Percentiles rank a stretch among this genome's conserved stretches.
Evolutionary conservation across 2,329 filamentous ascomycete genomes (phyloP).

Genomic region (Neofusicoccum umdonicola): DNA sequence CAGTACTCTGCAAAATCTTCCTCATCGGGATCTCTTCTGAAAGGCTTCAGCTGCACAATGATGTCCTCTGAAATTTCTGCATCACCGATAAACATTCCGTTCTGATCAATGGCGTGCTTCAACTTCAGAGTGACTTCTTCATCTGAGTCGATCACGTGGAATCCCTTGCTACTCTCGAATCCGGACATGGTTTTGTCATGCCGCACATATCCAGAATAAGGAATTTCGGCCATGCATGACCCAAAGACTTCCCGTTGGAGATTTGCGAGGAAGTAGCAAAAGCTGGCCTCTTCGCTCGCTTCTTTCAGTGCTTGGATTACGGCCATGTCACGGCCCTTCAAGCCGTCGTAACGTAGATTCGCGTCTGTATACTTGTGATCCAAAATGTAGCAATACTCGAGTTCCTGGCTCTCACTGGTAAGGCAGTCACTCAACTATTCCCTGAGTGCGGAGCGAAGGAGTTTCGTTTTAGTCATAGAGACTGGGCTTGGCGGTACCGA

Average conservation of each 20-base stretch:
- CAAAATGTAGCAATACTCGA: slow-evolving; percentile 24
- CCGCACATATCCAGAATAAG: too few relatives aligned
- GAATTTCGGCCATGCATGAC: background rate
- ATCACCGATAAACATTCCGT: background rate
- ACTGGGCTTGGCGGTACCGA: slow-evolving; percentile 7
- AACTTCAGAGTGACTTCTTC: background rate
- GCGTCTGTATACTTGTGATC: slow-evolving; percentile 22
- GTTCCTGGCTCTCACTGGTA: background rate
- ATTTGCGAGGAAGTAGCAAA: slow-evolving; percentile 11
- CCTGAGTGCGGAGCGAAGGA: slow-evolving; percentile 18
- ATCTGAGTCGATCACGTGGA: background rate
- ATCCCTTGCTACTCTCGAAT: background rate
- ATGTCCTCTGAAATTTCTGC: background rate
- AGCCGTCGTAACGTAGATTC: slow-evolving; percentile 21
- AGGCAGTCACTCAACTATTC: background rate
- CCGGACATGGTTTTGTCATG: too few relatives aligned
- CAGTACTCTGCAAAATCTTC: slow-evolving; percentile 29
- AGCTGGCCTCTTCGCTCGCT: background rate
- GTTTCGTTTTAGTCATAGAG: slow-evolving; percentile 6
- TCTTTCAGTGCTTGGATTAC: slow-evolving; percentile 22
- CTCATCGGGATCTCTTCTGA: slow-evolving; percentile 26
- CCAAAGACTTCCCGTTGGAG: slow-evolving; percentile 13
- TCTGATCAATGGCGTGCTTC: background rate
- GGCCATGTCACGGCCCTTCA: slow-evolving; percentile 27
- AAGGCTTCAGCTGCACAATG: slow-evolving; percentile 13